Evolutionary conservation across 208 protist species (phyloP), one percentile per base, ranked within the genome.

Genomic region (Leishmania martiniquensis): DNA sequence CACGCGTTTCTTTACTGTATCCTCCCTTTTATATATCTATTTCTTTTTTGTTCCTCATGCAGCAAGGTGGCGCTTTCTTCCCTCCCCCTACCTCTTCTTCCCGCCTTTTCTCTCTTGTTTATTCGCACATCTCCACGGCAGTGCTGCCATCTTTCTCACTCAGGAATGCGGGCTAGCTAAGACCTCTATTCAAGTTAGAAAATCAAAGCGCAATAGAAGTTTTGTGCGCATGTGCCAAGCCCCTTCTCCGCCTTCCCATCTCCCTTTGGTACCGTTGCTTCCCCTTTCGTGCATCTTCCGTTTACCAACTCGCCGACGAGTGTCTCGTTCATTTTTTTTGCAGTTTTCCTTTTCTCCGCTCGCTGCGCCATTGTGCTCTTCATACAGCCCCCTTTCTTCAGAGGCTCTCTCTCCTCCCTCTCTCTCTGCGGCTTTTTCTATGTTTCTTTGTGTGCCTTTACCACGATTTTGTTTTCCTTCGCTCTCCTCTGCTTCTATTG

Each of bases 31-130:
- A 20, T 65, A n/a, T 52, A 39, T 51, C n/a, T 71, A 59, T 73
- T 74, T 39, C 37, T 69, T 73, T n/a, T 78, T 51, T 49, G 0
- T 65, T 76, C 70, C 62, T 29, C 45, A 42, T 72, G 63, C 39
- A 32, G 22, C n/a, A 68, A 68, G 29, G 47, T 68, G 42, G 22
- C 63, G 63, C 37, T 29, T n/a, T 68, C 12, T 10, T 68, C 47
- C 15, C 22, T 68, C 12, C 3, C 47, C 47, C 15, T 68, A 34
- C 63, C 42, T 34, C 34, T 68, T 22, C 39, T 49, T 47, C 39
- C 63, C 63, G 17, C 63, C 22, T 44, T 47, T 68, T 68, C 39
- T 45, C 20, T 67, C 37, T 67, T 67, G 4, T 45, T 67, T 67
- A 13, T 17, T n/a, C 49, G 32, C 47, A 9, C 17, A 45, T 45